Evolutionary conservation across 139 green algal genomes (phyloP).

Genomic region (Chlorella sorokiniana): DNA sequence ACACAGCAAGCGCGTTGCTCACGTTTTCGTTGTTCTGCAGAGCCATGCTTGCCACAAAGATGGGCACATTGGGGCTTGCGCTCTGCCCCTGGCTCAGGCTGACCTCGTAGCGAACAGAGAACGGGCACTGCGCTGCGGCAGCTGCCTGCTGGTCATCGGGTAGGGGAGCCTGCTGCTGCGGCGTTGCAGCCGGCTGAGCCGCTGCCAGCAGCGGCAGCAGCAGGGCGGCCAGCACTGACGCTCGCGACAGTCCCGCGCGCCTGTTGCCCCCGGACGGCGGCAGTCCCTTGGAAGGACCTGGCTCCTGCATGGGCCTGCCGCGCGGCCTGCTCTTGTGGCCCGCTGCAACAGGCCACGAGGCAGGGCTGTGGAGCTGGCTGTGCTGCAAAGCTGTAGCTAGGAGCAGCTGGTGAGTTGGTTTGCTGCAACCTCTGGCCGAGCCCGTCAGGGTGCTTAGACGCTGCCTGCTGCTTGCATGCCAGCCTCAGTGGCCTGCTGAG

Average conservation of each 20-base stretch:
- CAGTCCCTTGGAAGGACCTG: not conserved
- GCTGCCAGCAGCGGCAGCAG: not conserved
- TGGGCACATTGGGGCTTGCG: conserved; percentile 27
- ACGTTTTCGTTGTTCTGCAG: conserved; percentile 34
- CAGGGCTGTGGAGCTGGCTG: no score
- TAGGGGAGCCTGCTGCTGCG: not conserved
- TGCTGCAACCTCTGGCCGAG: no score
- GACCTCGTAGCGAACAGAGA: conserved; percentile 42
- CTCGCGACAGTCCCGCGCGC: not conserved
- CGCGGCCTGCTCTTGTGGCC: no score
- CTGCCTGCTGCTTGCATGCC: no score
- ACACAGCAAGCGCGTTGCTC: no score
- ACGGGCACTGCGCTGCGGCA: conserved; percentile 27
- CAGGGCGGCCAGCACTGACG: not conserved
- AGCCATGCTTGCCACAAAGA: conserved; percentile 43
- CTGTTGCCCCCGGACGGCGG: not conserved
- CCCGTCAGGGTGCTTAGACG: no score
- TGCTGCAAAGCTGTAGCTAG: no score
- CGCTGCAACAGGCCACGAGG: no score
- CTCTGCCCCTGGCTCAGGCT: conserved; percentile 28
- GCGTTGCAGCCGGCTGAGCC: not conserved
- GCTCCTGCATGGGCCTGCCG: no score
- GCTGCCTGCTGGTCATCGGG: not conserved
- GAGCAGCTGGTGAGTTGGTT: no score
- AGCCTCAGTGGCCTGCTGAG: no score